Evolutionary conservation across 2,329 filamentous ascomycete species (phyloP).

Genomic region (Alternaria sp.): DNA sequence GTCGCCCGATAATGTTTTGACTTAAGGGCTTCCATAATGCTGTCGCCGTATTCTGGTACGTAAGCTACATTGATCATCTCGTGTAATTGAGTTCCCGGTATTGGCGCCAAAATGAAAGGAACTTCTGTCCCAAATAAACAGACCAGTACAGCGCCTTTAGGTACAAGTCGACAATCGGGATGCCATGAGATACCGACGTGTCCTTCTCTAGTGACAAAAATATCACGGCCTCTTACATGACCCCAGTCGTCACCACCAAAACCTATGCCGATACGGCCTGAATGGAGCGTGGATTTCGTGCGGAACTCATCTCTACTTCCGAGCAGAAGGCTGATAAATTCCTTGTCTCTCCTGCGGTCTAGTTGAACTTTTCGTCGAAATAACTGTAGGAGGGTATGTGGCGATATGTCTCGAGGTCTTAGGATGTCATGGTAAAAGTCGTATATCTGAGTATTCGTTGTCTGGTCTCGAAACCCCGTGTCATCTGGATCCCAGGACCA

Average conservation of each 20-base stretch:
- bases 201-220: neutral
- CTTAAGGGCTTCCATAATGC: too few relatives aligned
- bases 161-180: fast-evolving
- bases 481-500: fast-evolving
- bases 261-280: too few relatives aligned
- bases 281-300: too few relatives aligned
- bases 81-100: too few relatives aligned
- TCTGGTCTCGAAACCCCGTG: fast-evolving
- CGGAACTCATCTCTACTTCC: neutral
- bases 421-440: neutral
- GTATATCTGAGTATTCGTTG: neutral
- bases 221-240: neutral
- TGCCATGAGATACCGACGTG: neutral
- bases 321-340: neutral
- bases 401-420: neutral
- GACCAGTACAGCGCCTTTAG: neutral
- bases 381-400: neutral
- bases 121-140: neutral
- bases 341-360: too few relatives aligned
- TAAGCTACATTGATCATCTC: too few relatives aligned
- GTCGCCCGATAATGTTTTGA: too few relatives aligned
- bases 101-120: neutral
- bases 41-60: too few relatives aligned
- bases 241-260: too few relatives aligned
- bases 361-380: neutral